Conservation (phyloP, 345 rosid genomes). For the Syzygium aqueum region DNA sequence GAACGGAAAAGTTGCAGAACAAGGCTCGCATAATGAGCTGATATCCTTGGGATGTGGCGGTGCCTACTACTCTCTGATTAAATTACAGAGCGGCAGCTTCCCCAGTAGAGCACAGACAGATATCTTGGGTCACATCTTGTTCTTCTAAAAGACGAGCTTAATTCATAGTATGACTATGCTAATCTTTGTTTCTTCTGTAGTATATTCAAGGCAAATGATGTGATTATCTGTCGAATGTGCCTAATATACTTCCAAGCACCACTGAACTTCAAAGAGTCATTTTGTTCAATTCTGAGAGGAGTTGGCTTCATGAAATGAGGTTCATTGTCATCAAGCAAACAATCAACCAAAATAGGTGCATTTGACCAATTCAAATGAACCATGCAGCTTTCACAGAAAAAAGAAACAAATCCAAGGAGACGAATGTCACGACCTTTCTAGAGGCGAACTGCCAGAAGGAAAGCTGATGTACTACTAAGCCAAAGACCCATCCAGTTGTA, state of each 20-base stretch:
- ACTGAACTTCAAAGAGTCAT: neutral
- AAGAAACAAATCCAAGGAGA: neutral
- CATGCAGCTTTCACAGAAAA: neutral
- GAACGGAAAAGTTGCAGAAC: slow-evolving; percentile 38
- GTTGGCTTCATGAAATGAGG: neutral
- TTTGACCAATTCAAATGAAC: neutral
- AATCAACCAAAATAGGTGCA: neutral
- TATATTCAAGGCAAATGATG: neutral
- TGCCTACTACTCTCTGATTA: slow-evolving; percentile 29
- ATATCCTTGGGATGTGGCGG: slow-evolving; percentile 26
- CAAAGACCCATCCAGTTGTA: too few species aligned
- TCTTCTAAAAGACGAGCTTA: neutral
- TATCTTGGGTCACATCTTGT: neutral
- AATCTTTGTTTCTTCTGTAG: neutral
- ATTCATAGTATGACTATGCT: neutral
- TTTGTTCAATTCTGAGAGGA: neutral
- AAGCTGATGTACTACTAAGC: too few species aligned
- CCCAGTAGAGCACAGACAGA: neutral
- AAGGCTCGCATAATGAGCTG: slow-evolving; percentile 44
- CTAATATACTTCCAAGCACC: neutral
- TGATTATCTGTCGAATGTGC: neutral
- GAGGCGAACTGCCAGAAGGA: too few species aligned
- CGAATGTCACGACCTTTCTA: too few species aligned
- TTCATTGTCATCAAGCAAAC: neutral
- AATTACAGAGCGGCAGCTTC: slow-evolving; percentile 18